phyloP scores from a whole-genome alignment of 352 stramenopile species.

The Globisporangium ultimum region DNA sequence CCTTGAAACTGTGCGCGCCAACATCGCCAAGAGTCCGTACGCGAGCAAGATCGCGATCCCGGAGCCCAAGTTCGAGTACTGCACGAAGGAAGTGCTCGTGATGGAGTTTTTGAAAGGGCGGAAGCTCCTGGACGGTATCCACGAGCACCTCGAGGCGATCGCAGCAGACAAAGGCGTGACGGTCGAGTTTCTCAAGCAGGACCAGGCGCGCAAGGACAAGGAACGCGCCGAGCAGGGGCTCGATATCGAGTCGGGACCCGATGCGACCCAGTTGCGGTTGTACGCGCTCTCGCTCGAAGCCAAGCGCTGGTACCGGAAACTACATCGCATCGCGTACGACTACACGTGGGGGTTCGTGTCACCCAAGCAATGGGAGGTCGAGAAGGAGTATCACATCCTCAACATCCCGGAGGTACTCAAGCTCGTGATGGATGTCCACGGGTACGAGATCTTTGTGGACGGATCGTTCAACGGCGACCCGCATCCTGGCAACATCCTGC shows the following conservation, averaged over 20 bases:
- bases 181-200: constrained; percentile 74
- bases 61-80: constrained; percentile 83
- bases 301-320: constrained; percentile 33
- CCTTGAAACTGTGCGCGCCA: constrained; percentile 81
- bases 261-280: constrained; percentile 48
- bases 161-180: constrained; percentile 84
- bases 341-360: constrained; percentile 84
- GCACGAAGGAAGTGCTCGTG: constrained; percentile 93
- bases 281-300: constrained; percentile 45
- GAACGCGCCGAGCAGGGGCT: constrained; percentile 54
- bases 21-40: constrained; percentile 86
- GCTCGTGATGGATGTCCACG: constrained; percentile 87
- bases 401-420: constrained; percentile 84
- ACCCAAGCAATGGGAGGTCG: constrained; percentile 37
- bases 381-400: constrained; percentile 53
- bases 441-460: constrained; percentile 91
- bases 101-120: constrained; percentile 93
- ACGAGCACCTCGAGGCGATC: constrained; percentile 89
- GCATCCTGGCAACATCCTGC: constrained; percentile 90
- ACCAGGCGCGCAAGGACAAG: constrained; percentile 72
- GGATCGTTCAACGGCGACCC: constrained; percentile 92
- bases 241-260: constrained; percentile 72
- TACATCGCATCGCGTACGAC: constrained; percentile 62
- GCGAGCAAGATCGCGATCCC: constrained; percentile 75
- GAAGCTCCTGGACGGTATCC: constrained; percentile 84